Conservation (phyloP, 208 protist species). For the Endotrypanum monterogeii region DNA sequence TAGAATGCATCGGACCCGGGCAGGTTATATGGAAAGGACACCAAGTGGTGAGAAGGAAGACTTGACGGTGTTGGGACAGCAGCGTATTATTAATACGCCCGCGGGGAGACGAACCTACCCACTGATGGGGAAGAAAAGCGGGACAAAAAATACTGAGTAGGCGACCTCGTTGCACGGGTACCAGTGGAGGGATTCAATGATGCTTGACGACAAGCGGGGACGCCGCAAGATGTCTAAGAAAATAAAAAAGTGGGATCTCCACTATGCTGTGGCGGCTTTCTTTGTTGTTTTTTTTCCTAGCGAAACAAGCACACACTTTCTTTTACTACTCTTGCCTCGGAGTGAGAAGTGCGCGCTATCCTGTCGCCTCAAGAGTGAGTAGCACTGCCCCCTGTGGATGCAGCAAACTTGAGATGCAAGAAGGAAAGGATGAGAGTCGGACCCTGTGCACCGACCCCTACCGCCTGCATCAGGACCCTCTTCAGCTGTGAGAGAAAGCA, state of each 20-base stretch:
- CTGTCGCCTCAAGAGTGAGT: background rate
- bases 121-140: background rate
- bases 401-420: background rate
- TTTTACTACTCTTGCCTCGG: background rate
- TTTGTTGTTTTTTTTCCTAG: too few species aligned
- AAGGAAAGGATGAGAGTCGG: background rate
- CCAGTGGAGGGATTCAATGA: background rate
- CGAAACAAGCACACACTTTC: background rate
- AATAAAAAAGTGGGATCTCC: background rate
- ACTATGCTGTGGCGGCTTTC: background rate
- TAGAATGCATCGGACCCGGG: background rate
- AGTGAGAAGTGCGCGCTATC: background rate
- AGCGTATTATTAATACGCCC: background rate
- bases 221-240: background rate
- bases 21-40: background rate
- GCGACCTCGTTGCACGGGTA: background rate
- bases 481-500: background rate
- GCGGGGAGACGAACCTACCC: background rate
- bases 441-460: background rate
- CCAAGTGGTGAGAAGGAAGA: background rate
- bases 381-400: background rate
- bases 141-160: background rate
- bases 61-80: background rate
- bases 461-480: background rate
- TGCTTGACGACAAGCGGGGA: background rate